These are phyloP conservation scores for Xanthoconium separans DNA, from an alignment of 1,284 basidiomycete genomes.

Conservation along the genomic window DNA sequence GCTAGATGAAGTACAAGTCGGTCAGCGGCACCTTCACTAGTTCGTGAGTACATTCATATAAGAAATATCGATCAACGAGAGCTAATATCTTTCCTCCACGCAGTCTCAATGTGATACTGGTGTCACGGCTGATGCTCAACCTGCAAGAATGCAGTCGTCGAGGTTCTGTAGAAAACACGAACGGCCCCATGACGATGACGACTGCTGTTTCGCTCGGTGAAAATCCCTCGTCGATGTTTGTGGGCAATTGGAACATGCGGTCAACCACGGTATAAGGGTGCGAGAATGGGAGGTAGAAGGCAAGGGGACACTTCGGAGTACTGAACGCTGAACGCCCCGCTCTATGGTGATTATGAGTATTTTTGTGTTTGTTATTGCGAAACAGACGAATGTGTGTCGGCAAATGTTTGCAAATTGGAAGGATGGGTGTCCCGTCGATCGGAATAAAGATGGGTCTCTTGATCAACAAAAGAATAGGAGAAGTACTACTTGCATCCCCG, in stretches of 20 bases:
- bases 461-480: too few species aligned
- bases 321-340: not conserved
- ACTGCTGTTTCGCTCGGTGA: conserved; percentile 2
- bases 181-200: not conserved
- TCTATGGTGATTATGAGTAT: not conserved
- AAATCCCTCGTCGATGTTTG: not conserved
- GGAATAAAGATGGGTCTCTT: too few species aligned
- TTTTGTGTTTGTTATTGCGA: not conserved
- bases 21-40: not conserved
- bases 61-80: not conserved
- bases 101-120: conserved; percentile 40
- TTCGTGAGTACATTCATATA: conserved; percentile 6
- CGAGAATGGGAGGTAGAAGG: not conserved
- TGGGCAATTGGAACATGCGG: not conserved
- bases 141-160: conserved; percentile 32
- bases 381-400: not conserved
- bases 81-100: conserved; percentile 10
- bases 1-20: conserved; percentile 3
- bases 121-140: conserved; percentile 45
- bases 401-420: not conserved
- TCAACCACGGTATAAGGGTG: not conserved
- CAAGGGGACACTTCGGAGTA: not conserved
- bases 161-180: not conserved
- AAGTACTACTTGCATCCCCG: too few species aligned
- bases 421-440: not conserved